Base-by-base conservation (phyloP, 2,329 filamentous ascomycete genomes). In the Diaporthe capsici region DNA sequence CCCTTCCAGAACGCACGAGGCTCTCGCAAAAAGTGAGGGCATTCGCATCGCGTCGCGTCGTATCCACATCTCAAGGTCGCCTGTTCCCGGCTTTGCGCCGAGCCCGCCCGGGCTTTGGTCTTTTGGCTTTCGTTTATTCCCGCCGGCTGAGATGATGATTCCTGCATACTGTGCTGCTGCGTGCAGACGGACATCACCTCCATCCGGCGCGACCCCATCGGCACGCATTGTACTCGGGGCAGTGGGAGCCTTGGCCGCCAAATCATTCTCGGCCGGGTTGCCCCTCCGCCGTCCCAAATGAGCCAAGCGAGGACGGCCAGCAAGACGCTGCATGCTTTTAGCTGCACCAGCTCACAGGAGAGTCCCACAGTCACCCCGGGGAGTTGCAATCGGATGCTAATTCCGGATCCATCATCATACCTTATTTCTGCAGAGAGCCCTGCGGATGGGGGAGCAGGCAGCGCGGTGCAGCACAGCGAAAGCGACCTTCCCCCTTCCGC, bases 321-420 rank as follows among this genome's bases (percentile, higher is more conserved):
- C 65, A 42, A 39, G 47, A 53, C 65, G 47, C 65, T 68, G 65
- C 65, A 68, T 58, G 9, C 53, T 10, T 2, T 63, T 6, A 9
- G 20, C n/a, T 42, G 58, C 58, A 39, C n/a, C 15, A 20, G 58
- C 57, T 61, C 58, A 42, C 22, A 42, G 28, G 3, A 58, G 37
- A 12, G 28, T 12, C 17, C 63, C 63, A 68, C 63, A 37, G 63
- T 31, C 63, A 51, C 63, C 44, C 63, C 4, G 31, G 28, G 63
- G 25, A 47, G 42, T 34, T 53, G 65, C 47, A 68, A 34, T 25
- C 65, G 65, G 65, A 25, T 68, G n/a, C 65, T 39, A 53, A 68
- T 68, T 68, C 65, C 65, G 65, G 65, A 39, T 53, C 65, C 65
- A 68, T 68, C n/a, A 42, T 53, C 47, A 53, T 68, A 68, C 65